A percentile compares a stretch with the other conserved stretches of the same genome.
Evolutionary conservation across 345 rosid genomes (phyloP).

Genomic region (Euphorbia pulcherrima): DNA sequence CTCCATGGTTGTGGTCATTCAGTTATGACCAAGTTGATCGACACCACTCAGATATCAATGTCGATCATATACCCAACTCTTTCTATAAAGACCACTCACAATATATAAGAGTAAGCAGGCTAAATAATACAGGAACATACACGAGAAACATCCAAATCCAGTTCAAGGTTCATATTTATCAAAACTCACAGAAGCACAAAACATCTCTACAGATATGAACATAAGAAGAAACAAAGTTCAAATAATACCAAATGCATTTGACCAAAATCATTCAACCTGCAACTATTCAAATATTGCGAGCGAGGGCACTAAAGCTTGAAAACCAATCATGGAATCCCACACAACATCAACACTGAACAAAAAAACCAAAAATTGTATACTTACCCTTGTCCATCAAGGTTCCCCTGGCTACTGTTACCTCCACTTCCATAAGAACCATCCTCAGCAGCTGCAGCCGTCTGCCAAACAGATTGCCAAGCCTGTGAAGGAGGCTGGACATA

Average conservation of each 20-base stretch:
- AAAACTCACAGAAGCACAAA: not conserved
- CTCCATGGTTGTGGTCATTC: not conserved
- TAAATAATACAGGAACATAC: no score
- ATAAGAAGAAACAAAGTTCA: not conserved
- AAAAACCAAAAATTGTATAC: not conserved
- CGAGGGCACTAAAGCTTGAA: no score
- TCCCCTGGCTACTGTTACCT: conserved; percentile 62
- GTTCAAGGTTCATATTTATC: no score
- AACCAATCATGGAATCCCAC: no score
- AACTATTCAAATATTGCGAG: no score
- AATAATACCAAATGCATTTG: not conserved
- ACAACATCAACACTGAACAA: conserved; percentile 2
- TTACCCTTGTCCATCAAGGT: conserved; percentile 45
- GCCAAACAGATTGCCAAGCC: conserved; percentile 97
- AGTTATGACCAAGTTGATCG: not conserved
- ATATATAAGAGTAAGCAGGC: no score
- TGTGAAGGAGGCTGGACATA: conserved; percentile 84
- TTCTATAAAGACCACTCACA: not conserved
- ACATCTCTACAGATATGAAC: no score
- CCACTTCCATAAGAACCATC: conserved; percentile 69
- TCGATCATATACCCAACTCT: not conserved
- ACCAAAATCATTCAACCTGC: not conserved
- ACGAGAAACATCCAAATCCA: no score
- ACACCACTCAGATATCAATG: no score
- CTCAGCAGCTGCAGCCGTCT: conserved; percentile 67